Conservation (phyloP, 192 early-diverging fungal genomes). For the Umbelopsis ramanniana region DNA sequence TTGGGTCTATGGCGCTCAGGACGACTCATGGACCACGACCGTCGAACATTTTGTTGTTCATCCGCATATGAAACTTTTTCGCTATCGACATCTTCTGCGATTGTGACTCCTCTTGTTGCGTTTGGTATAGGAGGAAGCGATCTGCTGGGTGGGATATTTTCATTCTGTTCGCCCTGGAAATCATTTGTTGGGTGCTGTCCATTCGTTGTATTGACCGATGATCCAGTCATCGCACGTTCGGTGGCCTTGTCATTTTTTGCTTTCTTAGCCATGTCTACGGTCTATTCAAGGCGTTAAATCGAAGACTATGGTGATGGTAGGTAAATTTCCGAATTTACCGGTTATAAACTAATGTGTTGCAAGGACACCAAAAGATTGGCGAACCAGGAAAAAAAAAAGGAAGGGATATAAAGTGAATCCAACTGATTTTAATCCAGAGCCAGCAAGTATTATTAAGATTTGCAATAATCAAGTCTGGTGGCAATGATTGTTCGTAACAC, state of each 20-base stretch:
- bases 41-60: not conserved
- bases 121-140: not conserved
- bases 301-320: not conserved
- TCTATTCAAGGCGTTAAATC: not conserved
- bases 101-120: not conserved
- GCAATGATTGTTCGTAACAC: not conserved
- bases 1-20: slow-evolving; percentile 7
- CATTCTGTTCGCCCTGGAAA: not conserved
- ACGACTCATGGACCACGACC: not conserved
- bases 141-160: not conserved
- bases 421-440: too few relatives aligned
- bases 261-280: not conserved
- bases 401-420: too few relatives aligned
- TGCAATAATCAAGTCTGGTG: not conserved
- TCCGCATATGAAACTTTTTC: slow-evolving; percentile 1
- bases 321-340: not conserved
- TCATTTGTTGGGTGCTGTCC: not conserved
- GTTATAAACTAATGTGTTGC: too few relatives aligned
- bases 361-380: too few relatives aligned
- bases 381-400: too few relatives aligned
- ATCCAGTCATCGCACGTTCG: too few relatives aligned
- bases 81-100: not conserved
- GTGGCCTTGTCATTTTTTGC: not conserved
- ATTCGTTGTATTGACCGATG: not conserved
- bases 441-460: not conserved